These are phyloP conservation scores for Lipomyces lipofer DNA, from an alignment of 805 yeast species.

Conservation along the genomic window DNA sequence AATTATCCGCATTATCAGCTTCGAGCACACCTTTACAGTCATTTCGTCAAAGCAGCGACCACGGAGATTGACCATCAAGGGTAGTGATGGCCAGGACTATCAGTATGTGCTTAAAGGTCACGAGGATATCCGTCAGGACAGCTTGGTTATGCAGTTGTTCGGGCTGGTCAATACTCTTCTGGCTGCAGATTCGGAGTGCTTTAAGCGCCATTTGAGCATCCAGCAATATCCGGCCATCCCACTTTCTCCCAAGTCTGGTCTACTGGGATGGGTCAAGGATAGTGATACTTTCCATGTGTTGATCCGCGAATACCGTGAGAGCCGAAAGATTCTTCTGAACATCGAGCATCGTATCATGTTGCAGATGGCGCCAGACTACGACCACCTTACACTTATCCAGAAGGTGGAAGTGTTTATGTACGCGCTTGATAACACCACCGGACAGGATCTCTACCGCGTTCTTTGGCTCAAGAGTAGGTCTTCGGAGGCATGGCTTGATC, in stretches of 20 bases:
- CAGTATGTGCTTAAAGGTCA: conserved; percentile 86
- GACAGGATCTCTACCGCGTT: conserved; percentile 93
- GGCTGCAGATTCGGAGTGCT: conserved; percentile 89
- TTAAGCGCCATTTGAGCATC: conserved; percentile 90
- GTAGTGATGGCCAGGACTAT: conserved; percentile 90
- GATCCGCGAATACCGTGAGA: conserved; percentile 88
- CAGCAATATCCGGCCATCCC: conserved; percentile 94
- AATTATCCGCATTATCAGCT: conserved; percentile 65
- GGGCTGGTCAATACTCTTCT: conserved; percentile 91
- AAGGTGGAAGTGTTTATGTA: conserved; percentile 96
- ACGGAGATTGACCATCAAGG: conserved; percentile 72
- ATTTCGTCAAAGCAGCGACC: conserved; percentile 97
- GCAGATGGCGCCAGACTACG: conserved; percentile 98
- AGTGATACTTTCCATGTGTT: conserved; percentile 94
- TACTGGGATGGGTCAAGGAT: conserved; percentile 96
- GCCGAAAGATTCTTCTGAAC: conserved; percentile 82
- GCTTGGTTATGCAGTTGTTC: conserved; percentile 94
- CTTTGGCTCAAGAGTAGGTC: conserved; percentile 95
- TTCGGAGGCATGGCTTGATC: conserved; percentile 96
- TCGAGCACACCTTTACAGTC: conserved; percentile 82
- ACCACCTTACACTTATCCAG: conserved; percentile 79
- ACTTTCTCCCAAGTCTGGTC: conserved; percentile 93
- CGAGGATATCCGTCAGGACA: conserved; percentile 97
- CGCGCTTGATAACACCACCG: conserved; percentile 91
- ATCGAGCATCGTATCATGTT: conserved; percentile 94